Conservation (phyloP, 2,329 filamentous ascomycete species). For the Fusarium haematococcum region DNA sequence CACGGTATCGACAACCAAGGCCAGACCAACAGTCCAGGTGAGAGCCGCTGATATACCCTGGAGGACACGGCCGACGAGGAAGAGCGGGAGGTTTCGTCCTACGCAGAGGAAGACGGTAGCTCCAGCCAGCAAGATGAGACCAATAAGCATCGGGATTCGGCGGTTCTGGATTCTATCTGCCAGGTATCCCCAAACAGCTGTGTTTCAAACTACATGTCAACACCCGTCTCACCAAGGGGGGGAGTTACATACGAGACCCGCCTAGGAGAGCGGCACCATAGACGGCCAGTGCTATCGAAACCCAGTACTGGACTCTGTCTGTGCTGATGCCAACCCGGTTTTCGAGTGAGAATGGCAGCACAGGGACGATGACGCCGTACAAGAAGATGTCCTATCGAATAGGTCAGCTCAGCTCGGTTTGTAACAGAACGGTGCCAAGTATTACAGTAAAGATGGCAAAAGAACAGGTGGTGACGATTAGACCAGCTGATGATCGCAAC, state of each 20-base stretch:
- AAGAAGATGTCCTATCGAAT: constrained; percentile 49
- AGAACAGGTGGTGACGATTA: constrained; percentile 49
- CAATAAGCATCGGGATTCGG: constrained; percentile 49
- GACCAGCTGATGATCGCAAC: constrained; percentile 47
- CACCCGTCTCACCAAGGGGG: not conserved
- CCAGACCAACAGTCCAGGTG: constrained; percentile 53
- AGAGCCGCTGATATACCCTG: constrained; percentile 50
- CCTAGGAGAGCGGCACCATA: constrained; percentile 48
- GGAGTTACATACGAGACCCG: constrained; percentile 45
- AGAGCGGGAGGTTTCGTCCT: constrained; percentile 46
- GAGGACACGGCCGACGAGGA: constrained; percentile 48
- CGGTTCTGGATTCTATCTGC: constrained; percentile 50
- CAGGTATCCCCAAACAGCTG: constrained; percentile 52
- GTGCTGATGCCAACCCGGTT: constrained; percentile 41
- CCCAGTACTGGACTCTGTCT: constrained; percentile 50
- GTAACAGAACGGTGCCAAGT: not conserved
- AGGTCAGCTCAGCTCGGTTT: constrained; percentile 1
- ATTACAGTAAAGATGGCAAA: constrained; percentile 52
- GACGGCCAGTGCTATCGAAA: constrained; percentile 51
- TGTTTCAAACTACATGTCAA: constrained; percentile 2
- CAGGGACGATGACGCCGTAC: constrained; percentile 50
- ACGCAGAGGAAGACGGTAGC: constrained; percentile 50
- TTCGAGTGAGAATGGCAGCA: constrained; percentile 48
- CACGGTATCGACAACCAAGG: constrained; percentile 51
- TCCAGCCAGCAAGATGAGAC: constrained; percentile 45